phyloP scores from a whole-genome alignment of 257 asterid species.

The Solanum dulcamara region DNA sequence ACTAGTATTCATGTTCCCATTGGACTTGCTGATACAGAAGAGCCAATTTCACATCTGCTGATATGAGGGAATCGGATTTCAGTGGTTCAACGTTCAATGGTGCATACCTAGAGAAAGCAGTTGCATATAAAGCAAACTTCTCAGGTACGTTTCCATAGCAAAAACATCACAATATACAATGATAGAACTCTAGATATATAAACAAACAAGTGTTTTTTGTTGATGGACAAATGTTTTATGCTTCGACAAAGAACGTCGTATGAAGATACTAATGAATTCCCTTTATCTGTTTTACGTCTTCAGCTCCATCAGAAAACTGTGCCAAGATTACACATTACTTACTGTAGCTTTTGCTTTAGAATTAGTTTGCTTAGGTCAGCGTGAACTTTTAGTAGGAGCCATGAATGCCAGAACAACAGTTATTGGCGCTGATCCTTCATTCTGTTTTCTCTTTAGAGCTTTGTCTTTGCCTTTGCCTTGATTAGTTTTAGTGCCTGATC shows the following conservation, averaged over 20 bases:
- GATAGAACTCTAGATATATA: neutral
- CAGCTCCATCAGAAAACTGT: neutral
- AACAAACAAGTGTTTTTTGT: neutral
- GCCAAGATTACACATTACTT: neutral
- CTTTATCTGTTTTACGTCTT: neutral
- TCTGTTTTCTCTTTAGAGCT: neutral
- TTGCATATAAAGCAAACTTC: constrained; percentile 82
- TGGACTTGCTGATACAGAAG: constrained; percentile 57
- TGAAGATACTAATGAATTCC: neutral
- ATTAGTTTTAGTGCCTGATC: neutral
- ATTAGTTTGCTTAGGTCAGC: neutral
- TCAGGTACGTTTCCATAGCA: constrained; percentile 27
- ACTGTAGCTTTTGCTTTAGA: neutral
- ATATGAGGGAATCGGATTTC: constrained; percentile 95
- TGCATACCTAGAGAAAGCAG: constrained; percentile 94
- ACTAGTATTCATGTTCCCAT: constrained; percentile 23
- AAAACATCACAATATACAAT: neutral
- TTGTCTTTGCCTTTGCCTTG: neutral
- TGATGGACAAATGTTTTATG: neutral
- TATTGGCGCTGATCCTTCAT: neutral
- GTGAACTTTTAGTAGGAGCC: neutral
- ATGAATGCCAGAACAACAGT: neutral
- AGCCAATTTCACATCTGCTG: constrained; percentile 97
- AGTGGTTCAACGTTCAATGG: constrained; percentile 92
- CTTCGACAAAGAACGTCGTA: neutral